Percentiles rank a stretch among this genome's conserved stretches.
These are phyloP conservation scores for Fraxinus dipetala DNA, from an alignment of 305 asterid genomes.

Conservation along the genomic window DNA sequence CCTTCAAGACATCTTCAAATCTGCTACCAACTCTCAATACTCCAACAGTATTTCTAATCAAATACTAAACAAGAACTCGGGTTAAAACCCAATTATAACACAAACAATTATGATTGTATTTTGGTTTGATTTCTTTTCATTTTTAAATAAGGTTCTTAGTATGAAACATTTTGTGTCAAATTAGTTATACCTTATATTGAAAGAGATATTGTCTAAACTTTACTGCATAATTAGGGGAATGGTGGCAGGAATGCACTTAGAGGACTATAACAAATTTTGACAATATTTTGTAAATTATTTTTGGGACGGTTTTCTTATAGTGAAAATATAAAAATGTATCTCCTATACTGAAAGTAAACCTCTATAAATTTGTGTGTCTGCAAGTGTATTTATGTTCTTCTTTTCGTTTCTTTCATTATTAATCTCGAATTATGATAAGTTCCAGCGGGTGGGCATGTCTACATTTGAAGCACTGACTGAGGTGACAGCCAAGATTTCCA, in stretches of 20 bases:
- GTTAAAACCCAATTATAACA: no score
- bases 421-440: constrained; percentile 4
- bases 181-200: not conserved
- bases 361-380: not conserved
- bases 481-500: not conserved
- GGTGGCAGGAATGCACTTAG: not conserved
- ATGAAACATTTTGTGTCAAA: not conserved
- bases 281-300: no score
- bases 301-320: not conserved
- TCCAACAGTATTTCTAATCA: not conserved
- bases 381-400: not conserved
- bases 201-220: not conserved
- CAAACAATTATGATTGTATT: not conserved
- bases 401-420: not conserved
- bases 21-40: not conserved
- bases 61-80: not conserved
- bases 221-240: not conserved
- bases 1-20: not conserved
- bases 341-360: not conserved
- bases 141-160: not conserved
- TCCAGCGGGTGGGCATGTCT: constrained; percentile 12
- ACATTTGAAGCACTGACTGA: not conserved
- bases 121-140: not conserved
- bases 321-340: not conserved
- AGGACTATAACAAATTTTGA: not conserved